Base-by-base conservation (phyloP, 345 rosid genomes). In the Acer negundo region DNA sequence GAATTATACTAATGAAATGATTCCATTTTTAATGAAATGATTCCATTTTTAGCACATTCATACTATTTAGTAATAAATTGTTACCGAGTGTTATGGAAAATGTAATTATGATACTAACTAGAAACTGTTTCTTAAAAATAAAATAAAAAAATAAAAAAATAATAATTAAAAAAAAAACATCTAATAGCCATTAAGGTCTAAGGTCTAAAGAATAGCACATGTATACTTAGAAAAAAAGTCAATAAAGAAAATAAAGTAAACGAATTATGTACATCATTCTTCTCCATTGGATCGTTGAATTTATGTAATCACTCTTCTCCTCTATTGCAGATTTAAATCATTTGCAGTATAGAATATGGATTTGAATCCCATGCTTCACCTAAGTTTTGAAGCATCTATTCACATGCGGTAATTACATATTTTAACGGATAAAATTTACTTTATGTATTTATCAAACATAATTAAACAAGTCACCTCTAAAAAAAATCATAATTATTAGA, bases 31-130 rank as follows among this genome's bases (percentile, higher is more conserved):
- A n/a, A 19, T 12, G 0, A 28, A 64, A 63, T 46, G 46, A 11
- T 5, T 42, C 35, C 2, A 8, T 10, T 17, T 46, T 74, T 1
- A n/a, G 28, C 16, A 26, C 61, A 20, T 55, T 22, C 65, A 56
- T 15, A 55, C 5, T 4, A 53, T 19, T 22, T 72, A 7, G 6
- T 19, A 22, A 1, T 23, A 28, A 74, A 46, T 9, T 31, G 15
- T 31, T 74, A 63, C 62, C 70, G 20, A 15, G 2, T 31, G 28
- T 74, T 74, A 20, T 16, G 62, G 62, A 49, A 64, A 15, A 49
- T 20, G 2, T 42, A 74, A 74, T 28, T 44, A 74, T 6, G 62
- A 74, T 10, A 11, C 62, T 28, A 46, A 47, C 77, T 63, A 11
- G 7, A 22, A 15, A 42, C 46, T 42, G 7, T 44, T 23, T 8